Conservation (phyloP, 768 basidiomycete genomes). For the Daedaleopsis sinensis region DNA sequence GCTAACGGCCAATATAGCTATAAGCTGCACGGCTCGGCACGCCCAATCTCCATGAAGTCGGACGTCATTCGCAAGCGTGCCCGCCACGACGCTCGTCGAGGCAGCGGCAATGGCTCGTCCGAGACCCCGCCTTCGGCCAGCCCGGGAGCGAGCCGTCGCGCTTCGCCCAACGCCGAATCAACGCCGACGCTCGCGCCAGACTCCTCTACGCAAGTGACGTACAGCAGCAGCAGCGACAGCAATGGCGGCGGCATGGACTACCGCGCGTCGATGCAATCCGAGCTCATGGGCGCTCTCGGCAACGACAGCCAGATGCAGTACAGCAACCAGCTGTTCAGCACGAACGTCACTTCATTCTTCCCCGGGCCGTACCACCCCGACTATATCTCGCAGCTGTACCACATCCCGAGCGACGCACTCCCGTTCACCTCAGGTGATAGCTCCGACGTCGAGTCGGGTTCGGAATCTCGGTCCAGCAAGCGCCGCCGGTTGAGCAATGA, state of each 20-base stretch:
- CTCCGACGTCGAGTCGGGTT: slow-evolving; percentile 38
- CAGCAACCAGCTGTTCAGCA: slow-evolving; percentile 34
- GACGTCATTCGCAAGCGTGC: slow-evolving; percentile 89
- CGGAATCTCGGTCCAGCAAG: slow-evolving; percentile 54
- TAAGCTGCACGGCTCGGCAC: slow-evolving; percentile 83
- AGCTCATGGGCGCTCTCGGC: slow-evolving; percentile 51
- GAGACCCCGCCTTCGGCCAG: slow-evolving; percentile 73
- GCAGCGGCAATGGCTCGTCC: slow-evolving; percentile 47
- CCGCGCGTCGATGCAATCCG: slow-evolving; percentile 47
- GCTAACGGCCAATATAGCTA: slow-evolving; percentile 44
- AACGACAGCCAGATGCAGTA: slow-evolving; percentile 19
- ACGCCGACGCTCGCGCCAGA: slow-evolving; percentile 75
- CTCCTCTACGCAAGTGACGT: slow-evolving; percentile 61
- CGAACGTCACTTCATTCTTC: slow-evolving; percentile 45
- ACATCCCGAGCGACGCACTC: slow-evolving; percentile 49
- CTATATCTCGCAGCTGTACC: slow-evolving; percentile 57
- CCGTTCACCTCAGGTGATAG: slow-evolving; percentile 54
- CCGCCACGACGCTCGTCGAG: slow-evolving; percentile 73
- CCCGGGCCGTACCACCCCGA: slow-evolving; percentile 81
- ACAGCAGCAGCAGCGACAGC: slow-evolving; percentile 2
- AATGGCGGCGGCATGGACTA: slow-evolving; percentile 41
- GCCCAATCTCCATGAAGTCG: slow-evolving; percentile 90
- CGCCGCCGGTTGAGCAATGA: slow-evolving; percentile 71
- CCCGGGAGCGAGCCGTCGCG: slow-evolving; percentile 72
- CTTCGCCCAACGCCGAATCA: slow-evolving; percentile 59